Percentiles rank a stretch among this genome's conserved stretches.
These are phyloP conservation scores for Paxillus involutus DNA, from an alignment of 768 basidiomycete genomes.

Conservation along the genomic window DNA sequence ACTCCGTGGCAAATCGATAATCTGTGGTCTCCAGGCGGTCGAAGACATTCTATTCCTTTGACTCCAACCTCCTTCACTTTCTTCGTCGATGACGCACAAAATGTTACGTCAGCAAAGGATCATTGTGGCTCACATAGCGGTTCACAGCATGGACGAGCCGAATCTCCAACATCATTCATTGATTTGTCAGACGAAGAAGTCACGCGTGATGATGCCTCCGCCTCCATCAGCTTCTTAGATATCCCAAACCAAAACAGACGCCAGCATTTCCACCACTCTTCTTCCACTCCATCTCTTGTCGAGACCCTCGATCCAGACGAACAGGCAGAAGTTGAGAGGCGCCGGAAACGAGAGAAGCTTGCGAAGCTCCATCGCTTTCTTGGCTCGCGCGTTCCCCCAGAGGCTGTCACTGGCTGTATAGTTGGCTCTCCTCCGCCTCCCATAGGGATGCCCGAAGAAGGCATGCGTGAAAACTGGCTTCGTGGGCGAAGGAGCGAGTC, in stretches of 20 bases:
- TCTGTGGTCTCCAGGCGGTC: constrained; percentile 28
- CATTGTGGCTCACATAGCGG: constrained; percentile 8
- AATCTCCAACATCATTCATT: constrained; percentile 49
- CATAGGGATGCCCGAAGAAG: constrained; percentile 28
- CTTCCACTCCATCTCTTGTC: constrained; percentile 46
- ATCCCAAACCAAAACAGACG: constrained; percentile 24
- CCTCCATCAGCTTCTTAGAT: constrained; percentile 30
- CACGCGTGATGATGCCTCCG: constrained; percentile 30
- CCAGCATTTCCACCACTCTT: constrained; percentile 31
- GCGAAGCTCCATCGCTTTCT: constrained; percentile 84
- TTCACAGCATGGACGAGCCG: constrained; percentile 10
- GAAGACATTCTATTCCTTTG: constrained; percentile 59
- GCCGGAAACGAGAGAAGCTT: constrained; percentile 72
- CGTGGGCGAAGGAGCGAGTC: constrained; percentile 55
- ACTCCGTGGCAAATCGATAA: constrained; percentile 37
- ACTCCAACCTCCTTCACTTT: constrained; percentile 44
- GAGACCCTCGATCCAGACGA: constrained; percentile 52
- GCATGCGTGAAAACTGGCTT: constrained; percentile 40
- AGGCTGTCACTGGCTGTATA: constrained; percentile 58
- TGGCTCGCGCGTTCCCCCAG: constrained; percentile 75
- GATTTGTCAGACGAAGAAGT: constrained; percentile 67
- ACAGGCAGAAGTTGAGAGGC: constrained; percentile 59
- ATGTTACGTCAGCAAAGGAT: not conserved
- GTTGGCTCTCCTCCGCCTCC: constrained; percentile 32
- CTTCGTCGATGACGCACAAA: constrained; percentile 13